Conservation (phyloP, 1,284 basidiomycete species). For the Tylopilus sp. region DNA sequence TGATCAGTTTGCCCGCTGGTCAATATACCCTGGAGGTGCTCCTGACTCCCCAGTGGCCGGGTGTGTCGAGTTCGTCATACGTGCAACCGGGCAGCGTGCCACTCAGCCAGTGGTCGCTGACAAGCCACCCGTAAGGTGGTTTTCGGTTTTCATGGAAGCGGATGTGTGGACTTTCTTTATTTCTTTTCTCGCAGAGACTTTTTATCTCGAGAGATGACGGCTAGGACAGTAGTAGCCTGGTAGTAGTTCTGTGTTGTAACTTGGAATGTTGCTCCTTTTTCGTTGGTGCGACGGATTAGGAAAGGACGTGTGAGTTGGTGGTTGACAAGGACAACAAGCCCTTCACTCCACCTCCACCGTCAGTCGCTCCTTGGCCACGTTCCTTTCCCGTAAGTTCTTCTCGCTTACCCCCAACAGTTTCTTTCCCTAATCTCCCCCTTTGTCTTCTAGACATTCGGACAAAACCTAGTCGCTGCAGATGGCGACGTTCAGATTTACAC, state of each 20-base stretch:
- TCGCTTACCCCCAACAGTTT: no score
- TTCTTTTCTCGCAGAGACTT: constrained; percentile 5
- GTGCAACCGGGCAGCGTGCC: constrained; percentile 55
- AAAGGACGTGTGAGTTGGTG: constrained; percentile 14
- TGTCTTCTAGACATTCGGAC: background rate
- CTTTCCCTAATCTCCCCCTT: background rate
- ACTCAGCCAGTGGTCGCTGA: constrained; percentile 57
- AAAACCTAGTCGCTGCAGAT: constrained; percentile 12
- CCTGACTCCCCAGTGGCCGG: constrained; percentile 84
- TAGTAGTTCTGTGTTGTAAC: constrained; percentile 4
- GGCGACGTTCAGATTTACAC: constrained; percentile 49
- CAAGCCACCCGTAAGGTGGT: constrained; percentile 49
- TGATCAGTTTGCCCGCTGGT: constrained; percentile 71
- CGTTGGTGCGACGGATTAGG: constrained; percentile 22
- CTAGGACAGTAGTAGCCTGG: background rate
- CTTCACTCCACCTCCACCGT: background rate
- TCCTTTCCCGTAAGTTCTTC: no score
- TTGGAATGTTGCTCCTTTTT: no score
- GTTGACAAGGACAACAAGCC: constrained; percentile 19
- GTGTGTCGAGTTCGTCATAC: constrained; percentile 49
- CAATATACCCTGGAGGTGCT: constrained; percentile 72
- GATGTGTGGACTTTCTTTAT: constrained; percentile 5
- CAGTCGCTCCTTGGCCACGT: constrained; percentile 13
- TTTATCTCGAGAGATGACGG: constrained; percentile 1
- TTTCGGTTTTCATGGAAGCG: background rate